phyloP scores from a whole-genome alignment of 2,329 filamentous ascomycete genomes.

The Neophaeococcomyces mojaviensis region DNA sequence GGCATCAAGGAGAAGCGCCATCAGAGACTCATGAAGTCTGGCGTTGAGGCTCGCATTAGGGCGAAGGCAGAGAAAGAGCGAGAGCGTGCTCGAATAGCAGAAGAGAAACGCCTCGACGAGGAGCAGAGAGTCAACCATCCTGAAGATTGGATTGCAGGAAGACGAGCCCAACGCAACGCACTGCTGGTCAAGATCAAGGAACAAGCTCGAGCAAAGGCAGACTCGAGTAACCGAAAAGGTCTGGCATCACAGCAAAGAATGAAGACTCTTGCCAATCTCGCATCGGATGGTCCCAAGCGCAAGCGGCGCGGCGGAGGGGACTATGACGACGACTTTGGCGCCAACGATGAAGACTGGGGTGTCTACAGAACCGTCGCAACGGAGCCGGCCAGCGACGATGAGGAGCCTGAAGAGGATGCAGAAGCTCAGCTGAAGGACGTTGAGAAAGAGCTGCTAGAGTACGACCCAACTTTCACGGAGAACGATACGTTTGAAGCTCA shows the following conservation, averaged over 20 bases:
- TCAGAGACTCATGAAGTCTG: slow-evolving; percentile 87
- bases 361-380: slow-evolving; percentile 90
- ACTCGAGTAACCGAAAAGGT: slow-evolving; percentile 93
- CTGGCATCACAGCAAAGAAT: slow-evolving; percentile 94
- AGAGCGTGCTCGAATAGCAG: slow-evolving; percentile 74
- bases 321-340: slow-evolving; percentile 93
- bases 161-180: slow-evolving; percentile 62
- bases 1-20: slow-evolving; percentile 86
- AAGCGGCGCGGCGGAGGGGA: slow-evolving; percentile 73
- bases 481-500: slow-evolving; percentile 87
- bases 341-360: slow-evolving; percentile 96
- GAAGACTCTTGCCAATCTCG: slow-evolving; percentile 95
- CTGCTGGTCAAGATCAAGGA: slow-evolving; percentile 83
- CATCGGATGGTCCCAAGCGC: slow-evolving; percentile 76
- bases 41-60: slow-evolving; percentile 84
- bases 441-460: slow-evolving; percentile 75
- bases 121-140: slow-evolving; percentile 78
- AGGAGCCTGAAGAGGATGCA: slow-evolving; percentile 88
- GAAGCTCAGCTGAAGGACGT: slow-evolving; percentile 63
- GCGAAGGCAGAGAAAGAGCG: slow-evolving; percentile 93
- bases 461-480: slow-evolving; percentile 84
- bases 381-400: slow-evolving; percentile 68
- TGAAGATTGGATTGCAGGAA: slow-evolving; percentile 78
- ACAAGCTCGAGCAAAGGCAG: slow-evolving; percentile 82
- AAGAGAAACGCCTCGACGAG: slow-evolving; percentile 75